Base-by-base conservation (phyloP, 768 basidiomycete species). In the Boletellus sp. region DNA sequence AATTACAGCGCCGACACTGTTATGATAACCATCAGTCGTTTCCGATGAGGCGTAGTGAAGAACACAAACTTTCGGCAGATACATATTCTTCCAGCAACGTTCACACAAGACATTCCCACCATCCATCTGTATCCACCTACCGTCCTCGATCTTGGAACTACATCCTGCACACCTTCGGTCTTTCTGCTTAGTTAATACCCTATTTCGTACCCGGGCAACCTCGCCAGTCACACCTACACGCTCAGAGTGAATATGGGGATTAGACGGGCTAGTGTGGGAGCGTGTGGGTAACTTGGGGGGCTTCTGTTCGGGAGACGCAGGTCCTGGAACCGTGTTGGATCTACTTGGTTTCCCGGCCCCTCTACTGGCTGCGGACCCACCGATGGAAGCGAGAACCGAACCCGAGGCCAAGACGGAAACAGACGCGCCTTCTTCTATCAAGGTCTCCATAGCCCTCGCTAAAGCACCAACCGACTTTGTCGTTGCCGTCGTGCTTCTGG, bases 71-170 rank as follows among this genome's bases (percentile, higher is more conserved):
- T 92, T 93, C 53, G 94, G 94, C 54, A 96, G 70, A 72, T 95
- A 96, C 85, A 94, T 87, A 61, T 88, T 84, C 76, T 95, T 96
- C 94, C 94, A 96, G 67, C 94, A 94, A 59, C 69, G 71, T 63
- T 94, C 94, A 67, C 94, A 96, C 58, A 96, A 70, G 33, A 92
- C 83, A 34, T 71, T 80, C 49, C 80, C 85, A n/a, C 74, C 78
- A 64, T 85, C 91, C 69, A 83, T 84, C 62, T 75, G 77, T 52
- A 90, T 86, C 91, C 85, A 94, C 57, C 87, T 73, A 55, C 87
- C 85, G 64, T 92, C 87, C 33, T 86, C 84, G 48, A 95, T 85
- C 54, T 59, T 70, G 64, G 76, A 77, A 47, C 74, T 66, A 68
- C 94, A 96, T 55, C 82, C 79, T 43, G 83, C 69, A 62, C 94